phyloP scores from a whole-genome alignment of 2,329 filamentous ascomycete species.

The Macroventuria anomochaeta region DNA sequence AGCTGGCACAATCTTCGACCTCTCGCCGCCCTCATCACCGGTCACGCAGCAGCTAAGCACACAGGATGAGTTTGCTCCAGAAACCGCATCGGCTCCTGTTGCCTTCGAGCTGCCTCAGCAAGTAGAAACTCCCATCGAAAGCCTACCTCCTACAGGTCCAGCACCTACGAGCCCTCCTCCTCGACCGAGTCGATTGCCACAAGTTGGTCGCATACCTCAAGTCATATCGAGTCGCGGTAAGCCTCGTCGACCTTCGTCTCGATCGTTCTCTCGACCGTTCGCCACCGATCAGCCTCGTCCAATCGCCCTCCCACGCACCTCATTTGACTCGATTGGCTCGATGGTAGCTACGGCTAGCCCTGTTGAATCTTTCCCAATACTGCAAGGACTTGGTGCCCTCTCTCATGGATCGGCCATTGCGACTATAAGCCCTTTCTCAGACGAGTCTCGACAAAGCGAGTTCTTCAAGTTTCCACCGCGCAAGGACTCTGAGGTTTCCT shows the following conservation, averaged over 20 bases:
- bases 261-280: constrained; percentile 88
- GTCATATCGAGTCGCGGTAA: constrained; percentile 72
- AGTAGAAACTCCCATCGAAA: constrained; percentile 2
- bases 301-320: constrained; percentile 40
- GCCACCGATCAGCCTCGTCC: constrained; percentile 53
- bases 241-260: constrained; percentile 70
- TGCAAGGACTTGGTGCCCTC: constrained; percentile 43
- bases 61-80: constrained; percentile 8
- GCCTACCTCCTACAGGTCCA: constrained; percentile 33
- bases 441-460: constrained; percentile 56
- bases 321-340: constrained; percentile 41
- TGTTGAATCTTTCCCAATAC: constrained; percentile 44
- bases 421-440: constrained; percentile 37
- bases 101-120: constrained; percentile 1
- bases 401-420: constrained; percentile 50
- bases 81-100: not conserved
- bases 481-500: constrained; percentile 73
- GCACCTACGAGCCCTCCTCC: constrained; percentile 42
- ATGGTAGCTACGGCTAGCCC: constrained; percentile 38
- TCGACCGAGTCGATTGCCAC: constrained; percentile 71
- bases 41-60: constrained; percentile 27
- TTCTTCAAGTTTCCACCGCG: constrained; percentile 77
- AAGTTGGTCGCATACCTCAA: constrained; percentile 84
- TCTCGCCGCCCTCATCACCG: constrained; percentile 42
- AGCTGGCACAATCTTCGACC: constrained; percentile 44